Base-by-base conservation (phyloP, 805 yeast genomes). In the Hanseniaspora mollemarum region DNA sequence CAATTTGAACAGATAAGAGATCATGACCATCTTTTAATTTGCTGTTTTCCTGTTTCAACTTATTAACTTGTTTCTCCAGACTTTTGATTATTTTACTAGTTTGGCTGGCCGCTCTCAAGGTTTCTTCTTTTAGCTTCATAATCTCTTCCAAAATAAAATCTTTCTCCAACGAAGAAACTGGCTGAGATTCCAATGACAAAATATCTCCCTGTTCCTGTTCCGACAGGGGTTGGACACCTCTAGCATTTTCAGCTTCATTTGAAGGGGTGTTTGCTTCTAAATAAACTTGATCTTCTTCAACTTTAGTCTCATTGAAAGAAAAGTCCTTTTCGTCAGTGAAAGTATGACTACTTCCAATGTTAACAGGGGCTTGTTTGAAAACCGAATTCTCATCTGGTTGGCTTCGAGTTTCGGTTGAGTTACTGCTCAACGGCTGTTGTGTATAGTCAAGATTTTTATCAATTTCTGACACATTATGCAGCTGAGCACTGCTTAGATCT, bases 111-210 rank as follows among this genome's bases (percentile, higher is more conserved):
- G 51, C 51, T 2, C n/a, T 15, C 5, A 48, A 26, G 4, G 51
- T 48, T 12, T 48, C 51, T 18, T 33, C 51, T 24, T 36, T 42
- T 12, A 48, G 31, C 22, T 48, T 39, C 32, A 48, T 18, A 18
- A 48, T 48, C 15, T 48, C 51, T 3, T 31, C 41, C 3, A 48
- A 22, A 12, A 48, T 48, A 15, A 15, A 16, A 29, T 32, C 29
- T 19, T 37, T 42, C 19, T 48, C 40, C 3, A 15, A 6, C 3
- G 4, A 18, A n/a, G 32, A n/a, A 15, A 25, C n/a, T 16, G 43
- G 5, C 18, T 18, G 18, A 37, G n/a, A 22, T 21, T 21, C 5
- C n/a, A 32, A 8, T 28, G 31, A 28, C 12, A 28, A 28, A 28
- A 8, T 16, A 32, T 10, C 16, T 13, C 35, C n/a, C 15, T 32